Base-by-base conservation (phyloP, 116 monocot genomes). In the Zostera marina region DNA sequence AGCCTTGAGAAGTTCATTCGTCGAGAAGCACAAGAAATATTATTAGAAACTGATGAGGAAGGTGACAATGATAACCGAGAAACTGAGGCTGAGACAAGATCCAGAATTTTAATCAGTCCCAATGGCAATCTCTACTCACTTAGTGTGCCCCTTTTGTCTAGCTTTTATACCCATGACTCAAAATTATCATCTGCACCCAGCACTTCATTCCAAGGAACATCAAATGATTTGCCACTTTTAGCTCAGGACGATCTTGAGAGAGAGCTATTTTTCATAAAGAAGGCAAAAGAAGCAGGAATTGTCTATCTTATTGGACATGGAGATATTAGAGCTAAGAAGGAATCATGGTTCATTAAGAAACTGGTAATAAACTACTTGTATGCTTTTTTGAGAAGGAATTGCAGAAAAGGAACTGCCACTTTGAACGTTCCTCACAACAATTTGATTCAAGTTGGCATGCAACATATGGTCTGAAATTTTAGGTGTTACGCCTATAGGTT, bases 351-450 rank as follows among this genome's bases (percentile, higher is more conserved):
- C 62, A 4, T 65, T 0, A 92, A 92, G 72, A 92, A 92, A 59
- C 65, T 92, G 7, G 48, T 80, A 41, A 78, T 87, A 19, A 92
- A 92, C 64, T 92, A 92, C 64, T 86, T 92, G 60, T 92, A 87
- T 45, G 73, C 76, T 46, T 87, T 83, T 56, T 65, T 92, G 46
- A 80, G 76, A 68, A 80, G 80, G 49, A 92, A 92, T 53, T 92
- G 87, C 42, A 64, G 86, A 65, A 82, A 80, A 3, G 83, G 87
- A 19, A 68, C 80, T 13, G 83, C 74, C 7, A 83, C 69, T 53
- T 56, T 82, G 70, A 82, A 73, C 38, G 80, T 85, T 25, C 91
- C 91, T 2, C 86, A 86, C 42, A 73, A 64, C 69, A 80, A 91
- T 38, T 80, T 86, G 44, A 86, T 91, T 8, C 69, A 72, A 9